Percentiles rank a stretch among this genome's conserved stretches.
Conservation (phyloP, 805 yeast genomes). For the Myxozyma neotropica region DNA sequence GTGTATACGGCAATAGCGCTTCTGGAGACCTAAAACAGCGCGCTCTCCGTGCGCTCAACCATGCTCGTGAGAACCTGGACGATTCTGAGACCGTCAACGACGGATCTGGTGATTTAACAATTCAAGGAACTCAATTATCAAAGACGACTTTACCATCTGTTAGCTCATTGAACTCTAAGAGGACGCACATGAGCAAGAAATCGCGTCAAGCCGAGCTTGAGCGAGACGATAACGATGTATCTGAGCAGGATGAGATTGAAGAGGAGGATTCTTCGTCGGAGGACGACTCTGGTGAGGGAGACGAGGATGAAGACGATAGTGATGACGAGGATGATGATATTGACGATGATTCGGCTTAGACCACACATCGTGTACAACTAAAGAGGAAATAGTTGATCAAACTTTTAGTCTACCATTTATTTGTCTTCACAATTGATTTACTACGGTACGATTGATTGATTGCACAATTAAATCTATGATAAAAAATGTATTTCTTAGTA, state of each 20-base stretch:
- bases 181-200: conserved; percentile 1
- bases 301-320: conserved; percentile 7
- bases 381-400: too few relatives aligned
- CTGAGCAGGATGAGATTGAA: background rate
- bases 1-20: conserved; percentile 18
- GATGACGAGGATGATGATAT: background rate
- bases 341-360: too few relatives aligned
- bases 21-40: conserved; percentile 15
- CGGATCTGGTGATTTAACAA: background rate
- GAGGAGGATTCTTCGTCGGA: background rate
- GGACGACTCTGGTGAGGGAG: conserved; percentile 17
- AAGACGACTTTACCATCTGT: conserved; percentile 5
- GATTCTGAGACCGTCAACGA: background rate
- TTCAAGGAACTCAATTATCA: conserved; percentile 2
- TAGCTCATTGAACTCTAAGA: conserved; percentile 3
- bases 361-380: too few relatives aligned
- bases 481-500: background rate
- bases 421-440: background rate
- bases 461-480: background rate
- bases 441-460: background rate
- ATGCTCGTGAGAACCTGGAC: conserved; percentile 10
- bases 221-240: conserved; percentile 22
- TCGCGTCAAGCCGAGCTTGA: conserved; percentile 19
- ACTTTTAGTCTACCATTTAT: background rate
- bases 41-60: conserved; percentile 14